phyloP scores from a whole-genome alignment of 306 rosid genomes.

The Vigna unguiculata region DNA sequence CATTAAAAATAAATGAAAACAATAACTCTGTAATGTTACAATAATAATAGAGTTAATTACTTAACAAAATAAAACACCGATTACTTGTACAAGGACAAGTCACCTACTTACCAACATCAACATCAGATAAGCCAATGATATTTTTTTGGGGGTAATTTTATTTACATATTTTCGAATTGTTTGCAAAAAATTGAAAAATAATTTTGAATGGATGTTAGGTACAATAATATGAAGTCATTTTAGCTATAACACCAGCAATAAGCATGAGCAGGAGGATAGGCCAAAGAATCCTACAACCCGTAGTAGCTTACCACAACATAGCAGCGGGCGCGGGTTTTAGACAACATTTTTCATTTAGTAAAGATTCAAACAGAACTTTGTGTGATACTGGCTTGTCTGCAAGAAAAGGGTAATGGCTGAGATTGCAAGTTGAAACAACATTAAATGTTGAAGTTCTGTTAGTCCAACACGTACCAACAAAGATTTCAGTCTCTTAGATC shows the following conservation, averaged over 20 bases:
- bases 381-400: slow-evolving; percentile 1
- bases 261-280: too few relatives aligned
- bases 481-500: slow-evolving; percentile 18
- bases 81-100: too few relatives aligned
- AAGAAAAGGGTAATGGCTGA: neutral
- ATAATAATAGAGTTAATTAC: too few relatives aligned
- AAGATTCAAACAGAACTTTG: slow-evolving; percentile 9
- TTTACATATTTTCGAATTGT: neutral
- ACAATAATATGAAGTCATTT: too few relatives aligned
- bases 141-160: neutral
- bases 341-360: slow-evolving; percentile 7
- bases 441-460: slow-evolving; percentile 3
- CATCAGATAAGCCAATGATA: neutral
- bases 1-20: too few relatives aligned
- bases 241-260: too few relatives aligned
- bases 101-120: too few relatives aligned
- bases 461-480: slow-evolving; percentile 2
- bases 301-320: too few relatives aligned
- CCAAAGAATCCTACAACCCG: too few relatives aligned
- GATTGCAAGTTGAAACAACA: slow-evolving; percentile 33
- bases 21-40: too few relatives aligned
- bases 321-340: neutral
- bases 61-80: too few relatives aligned
- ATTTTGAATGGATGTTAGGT: neutral
- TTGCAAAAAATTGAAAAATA: neutral